These are phyloP conservation scores for Buxus sempervirens DNA, from an alignment of 164 flowering plant genomes.

Conservation along the genomic window DNA sequence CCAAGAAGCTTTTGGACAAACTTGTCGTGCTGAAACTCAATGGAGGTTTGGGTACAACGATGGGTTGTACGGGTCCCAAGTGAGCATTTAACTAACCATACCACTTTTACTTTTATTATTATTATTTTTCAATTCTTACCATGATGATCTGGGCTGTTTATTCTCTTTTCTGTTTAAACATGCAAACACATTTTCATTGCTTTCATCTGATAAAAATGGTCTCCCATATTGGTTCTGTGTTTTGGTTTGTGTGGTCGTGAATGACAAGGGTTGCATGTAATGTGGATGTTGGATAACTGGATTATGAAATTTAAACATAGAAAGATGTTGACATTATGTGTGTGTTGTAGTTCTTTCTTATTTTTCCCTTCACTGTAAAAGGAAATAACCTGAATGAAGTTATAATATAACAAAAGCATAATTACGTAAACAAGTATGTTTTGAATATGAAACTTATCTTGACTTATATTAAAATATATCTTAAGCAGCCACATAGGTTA, in stretches of 20 bases:
- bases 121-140: background rate
- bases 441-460: too few species aligned
- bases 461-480: too few species aligned
- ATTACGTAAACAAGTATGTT: too few species aligned
- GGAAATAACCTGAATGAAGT: background rate
- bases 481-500: too few species aligned
- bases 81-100: conserved; percentile 25
- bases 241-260: background rate
- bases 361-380: background rate
- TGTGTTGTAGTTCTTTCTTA: background rate
- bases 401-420: too few species aligned
- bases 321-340: background rate
- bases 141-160: background rate
- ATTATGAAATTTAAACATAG: background rate
- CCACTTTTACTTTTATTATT: background rate
- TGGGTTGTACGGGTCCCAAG: conserved; percentile 91
- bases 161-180: too few species aligned
- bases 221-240: background rate
- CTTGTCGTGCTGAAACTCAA: conserved; percentile 85
- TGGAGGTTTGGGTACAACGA: conserved; percentile 73
- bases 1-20: conserved; percentile 63
- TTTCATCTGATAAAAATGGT: background rate
- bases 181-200: background rate
- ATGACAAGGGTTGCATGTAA: background rate
- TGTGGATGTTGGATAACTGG: background rate